These are phyloP conservation scores for Achaetomiella virescens DNA, from an alignment of 495 filamentous ascomycete species.

Conservation along the genomic window DNA sequence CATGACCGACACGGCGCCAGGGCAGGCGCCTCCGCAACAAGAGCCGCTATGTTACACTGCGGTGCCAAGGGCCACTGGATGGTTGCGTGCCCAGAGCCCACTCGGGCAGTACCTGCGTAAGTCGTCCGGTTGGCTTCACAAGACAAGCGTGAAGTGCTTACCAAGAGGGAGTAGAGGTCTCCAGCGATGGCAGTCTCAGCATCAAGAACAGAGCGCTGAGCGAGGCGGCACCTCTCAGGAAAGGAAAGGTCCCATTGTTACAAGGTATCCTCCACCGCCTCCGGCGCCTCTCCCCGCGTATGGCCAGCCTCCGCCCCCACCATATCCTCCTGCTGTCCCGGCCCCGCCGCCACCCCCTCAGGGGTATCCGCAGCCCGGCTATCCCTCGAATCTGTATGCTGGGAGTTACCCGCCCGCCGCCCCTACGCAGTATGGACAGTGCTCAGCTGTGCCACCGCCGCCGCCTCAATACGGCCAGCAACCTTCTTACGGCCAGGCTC, in stretches of 20 bases:
- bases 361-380: conserved; percentile 17
- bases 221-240: conserved; percentile 23
- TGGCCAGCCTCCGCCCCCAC: conserved; percentile 23
- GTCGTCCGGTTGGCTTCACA: conserved; percentile 28
- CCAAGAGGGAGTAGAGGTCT: conserved; percentile 33
- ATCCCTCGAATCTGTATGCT: conserved; percentile 19
- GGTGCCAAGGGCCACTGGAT: conserved; percentile 43
- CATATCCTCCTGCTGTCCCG: conserved; percentile 25
- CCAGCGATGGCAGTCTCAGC: conserved; percentile 34
- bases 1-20: conserved; percentile 33
- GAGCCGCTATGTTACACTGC: conserved; percentile 47
- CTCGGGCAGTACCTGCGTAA: conserved; percentile 52
- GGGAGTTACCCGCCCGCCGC: conserved; percentile 14
- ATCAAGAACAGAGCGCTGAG: conserved; percentile 31
- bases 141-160: background rate
- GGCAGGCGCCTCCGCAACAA: conserved; percentile 26
- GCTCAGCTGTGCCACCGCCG: conserved; percentile 10
- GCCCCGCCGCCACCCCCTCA: conserved; percentile 22
- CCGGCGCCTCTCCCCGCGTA: conserved; percentile 19
- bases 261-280: conserved; percentile 34
- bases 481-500: conserved; percentile 23
- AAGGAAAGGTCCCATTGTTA: conserved; percentile 39
- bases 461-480: conserved; percentile 22
- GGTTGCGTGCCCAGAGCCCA: conserved; percentile 45
- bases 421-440: conserved; percentile 21